Evolutionary conservation across 1,284 basidiomycete genomes (phyloP), one percentile per base, ranked within the genome.

Genomic region (Amylostereum areolatum): DNA sequence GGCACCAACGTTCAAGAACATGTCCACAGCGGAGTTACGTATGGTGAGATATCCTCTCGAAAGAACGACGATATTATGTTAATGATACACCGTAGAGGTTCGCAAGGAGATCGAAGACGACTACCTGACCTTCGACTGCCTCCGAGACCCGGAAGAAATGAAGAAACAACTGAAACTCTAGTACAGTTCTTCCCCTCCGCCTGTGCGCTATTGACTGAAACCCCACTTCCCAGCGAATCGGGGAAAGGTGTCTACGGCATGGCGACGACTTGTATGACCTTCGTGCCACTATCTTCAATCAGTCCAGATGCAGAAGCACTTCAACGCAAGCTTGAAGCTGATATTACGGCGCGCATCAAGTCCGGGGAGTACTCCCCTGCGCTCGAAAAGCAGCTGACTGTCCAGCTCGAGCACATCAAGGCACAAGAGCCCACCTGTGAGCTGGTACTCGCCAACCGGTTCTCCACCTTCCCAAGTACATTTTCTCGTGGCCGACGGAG

Each of bases 1-100:
- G 78, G 77, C 4, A 64, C 64, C 52, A 79, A 80, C 57, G 60
- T 76, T 5, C 74, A 76, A 44, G 78, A 79, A 47, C 77, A 79
- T 50, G 48, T 61, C 12, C 60, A 59, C 35, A 46, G 57, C n/a
- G 56, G 56, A 0, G 31, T 63, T 35, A 57, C 61, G 34, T 66
- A 56, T n/a, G 62, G 65, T 67, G 35, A 24, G 61, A 33, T 12
- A 28, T 28, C 43, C 35, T 10, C 40, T 24, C 43, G 18, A 18
- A 18, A 18, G 30, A 24, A 34, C 29, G 28, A 43, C 39, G 11
- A n/a, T 12, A 1, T 1, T 4, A 2, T 25, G 10, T 41, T 29
- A 4, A 24, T n/a, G 11, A 35, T 25, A 25, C 2, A 34, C 3
- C 7, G 2, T 43, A 66, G 67, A 67, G 47, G 52, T 68, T 3